A percentile compares a stretch with the other conserved stretches of the same genome.
These are phyloP conservation scores for Ilyonectria mors-panacis DNA, from an alignment of 2,329 filamentous ascomycete genomes.

Conservation along the genomic window DNA sequence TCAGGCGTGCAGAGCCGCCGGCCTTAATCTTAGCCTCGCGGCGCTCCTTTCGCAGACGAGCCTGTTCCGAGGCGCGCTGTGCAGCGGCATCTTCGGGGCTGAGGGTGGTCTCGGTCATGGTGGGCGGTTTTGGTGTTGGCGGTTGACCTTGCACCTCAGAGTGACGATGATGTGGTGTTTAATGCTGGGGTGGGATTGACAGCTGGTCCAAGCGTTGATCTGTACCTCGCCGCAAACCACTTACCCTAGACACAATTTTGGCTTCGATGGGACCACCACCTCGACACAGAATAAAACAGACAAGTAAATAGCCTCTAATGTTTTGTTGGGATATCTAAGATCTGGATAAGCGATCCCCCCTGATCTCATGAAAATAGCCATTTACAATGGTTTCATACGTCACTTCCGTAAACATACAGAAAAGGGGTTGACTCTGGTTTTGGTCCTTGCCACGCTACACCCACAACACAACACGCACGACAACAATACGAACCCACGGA, in stretches of 20 bases:
- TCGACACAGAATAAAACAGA: slow-evolving; percentile 7
- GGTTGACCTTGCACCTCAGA: slow-evolving; percentile 9
- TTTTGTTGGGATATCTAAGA: too few relatives aligned
- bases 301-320: too few relatives aligned
- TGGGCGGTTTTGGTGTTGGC: slow-evolving; percentile 10
- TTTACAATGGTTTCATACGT: too few relatives aligned
- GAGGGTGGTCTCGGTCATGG: slow-evolving; percentile 58
- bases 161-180: slow-evolving; percentile 28
- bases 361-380: too few relatives aligned
- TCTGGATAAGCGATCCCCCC: too few relatives aligned
- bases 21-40: slow-evolving; percentile 84
- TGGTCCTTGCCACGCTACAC: not conserved
- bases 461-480: not conserved
- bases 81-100: slow-evolving; percentile 62
- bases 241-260: slow-evolving; percentile 16
- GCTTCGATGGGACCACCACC: not conserved
- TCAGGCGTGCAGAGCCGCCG: slow-evolving; percentile 78
- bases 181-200: slow-evolving; percentile 14
- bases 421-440: too few relatives aligned
- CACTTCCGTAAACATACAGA: too few relatives aligned
- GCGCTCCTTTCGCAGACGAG: slow-evolving; percentile 82
- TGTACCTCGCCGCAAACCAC: not conserved
- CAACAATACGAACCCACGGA: slow-evolving; percentile 13
- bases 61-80: slow-evolving; percentile 73
- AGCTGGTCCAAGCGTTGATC: slow-evolving; percentile 20